phyloP scores from a whole-genome alignment of 805 yeast genomes.

The Jamesozyma lodderae region DNA sequence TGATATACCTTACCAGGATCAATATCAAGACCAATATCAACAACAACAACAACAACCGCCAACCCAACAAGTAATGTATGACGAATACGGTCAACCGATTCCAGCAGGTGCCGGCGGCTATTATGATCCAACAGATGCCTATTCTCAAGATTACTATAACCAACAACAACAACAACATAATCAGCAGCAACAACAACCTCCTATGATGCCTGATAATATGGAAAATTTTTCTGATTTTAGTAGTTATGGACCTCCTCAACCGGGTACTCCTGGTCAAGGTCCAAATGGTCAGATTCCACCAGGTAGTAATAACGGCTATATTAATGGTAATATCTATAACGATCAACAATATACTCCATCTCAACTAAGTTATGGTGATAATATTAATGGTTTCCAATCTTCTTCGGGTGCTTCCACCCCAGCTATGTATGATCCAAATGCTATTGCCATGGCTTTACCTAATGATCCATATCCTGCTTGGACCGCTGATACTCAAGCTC shows the following conservation, averaged over 20 bases:
- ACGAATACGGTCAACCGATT: constrained; percentile 37
- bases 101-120: constrained; percentile 19
- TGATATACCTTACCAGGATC: constrained; percentile 25
- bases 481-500: constrained; percentile 94
- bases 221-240: constrained; percentile 63
- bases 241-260: constrained; percentile 48
- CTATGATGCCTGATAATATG: constrained; percentile 32
- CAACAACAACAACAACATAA: constrained; percentile 13
- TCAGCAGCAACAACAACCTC: constrained; percentile 36
- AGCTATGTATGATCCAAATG: constrained; percentile 59
- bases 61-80: constrained; percentile 15
- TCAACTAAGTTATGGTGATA: constrained; percentile 74
- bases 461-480: constrained; percentile 98
- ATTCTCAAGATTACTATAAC: constrained; percentile 7
- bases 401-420: constrained; percentile 95
- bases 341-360: constrained; percentile 63
- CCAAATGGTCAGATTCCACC: not conserved
- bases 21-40: constrained; percentile 14
- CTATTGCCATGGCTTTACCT: constrained; percentile 60
- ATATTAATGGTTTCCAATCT: constrained; percentile 40
- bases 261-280: constrained; percentile 40
- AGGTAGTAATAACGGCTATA: not conserved
- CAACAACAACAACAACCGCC: constrained; percentile 11
- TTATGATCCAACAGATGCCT: constrained; percentile 22
- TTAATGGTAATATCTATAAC: not conserved